Conservation (phyloP, 345 rosid species). For the Brassica napus region Da-Ae NC_063443.1:3057001-3057500, state of each 20-base stretch:
- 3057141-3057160: slow-evolving; percentile 11
- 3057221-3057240: slow-evolving; percentile 6
- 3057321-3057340: slow-evolving; percentile 75
- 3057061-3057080: not conserved
- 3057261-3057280: slow-evolving; percentile 30
- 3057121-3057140: slow-evolving; percentile 7
- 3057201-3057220: slow-evolving; percentile 3
- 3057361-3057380: slow-evolving; percentile 76
- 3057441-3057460: slow-evolving; percentile 81
- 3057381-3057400: slow-evolving; percentile 61
- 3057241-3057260: slow-evolving; percentile 6
- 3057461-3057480: slow-evolving; percentile 82
- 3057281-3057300: slow-evolving; percentile 47
- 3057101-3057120: slow-evolving; percentile 23
- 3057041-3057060: not conserved
- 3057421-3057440: slow-evolving; percentile 59
- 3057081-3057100: not conserved
- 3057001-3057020: not conserved
- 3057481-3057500: slow-evolving; percentile 7
- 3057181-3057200: slow-evolving; percentile 19
- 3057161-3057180: not conserved
- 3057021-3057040: not conserved
- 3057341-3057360: slow-evolving; percentile 79
- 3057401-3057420: slow-evolving; percentile 46
- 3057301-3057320: slow-evolving; percentile 65